Base-by-base conservation (phyloP, 1,284 basidiomycete species). In the Trametes polyzona region DNA sequence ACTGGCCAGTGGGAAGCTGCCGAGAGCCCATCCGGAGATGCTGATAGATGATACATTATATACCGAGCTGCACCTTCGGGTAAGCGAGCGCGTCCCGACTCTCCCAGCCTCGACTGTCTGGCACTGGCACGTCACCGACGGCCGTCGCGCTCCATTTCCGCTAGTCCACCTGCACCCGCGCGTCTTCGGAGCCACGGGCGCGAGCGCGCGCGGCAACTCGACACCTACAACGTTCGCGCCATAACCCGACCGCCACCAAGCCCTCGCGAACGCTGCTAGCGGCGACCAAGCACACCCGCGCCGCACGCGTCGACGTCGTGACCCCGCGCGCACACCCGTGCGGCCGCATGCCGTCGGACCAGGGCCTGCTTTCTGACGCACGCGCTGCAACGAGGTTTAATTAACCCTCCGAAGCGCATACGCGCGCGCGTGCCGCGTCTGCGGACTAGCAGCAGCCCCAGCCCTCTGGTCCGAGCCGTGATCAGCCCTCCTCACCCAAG, bases 381-480 rank as follows among this genome's bases (percentile, higher is more conserved):
- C 44, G 49, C 49, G 52, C 49, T 59, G 52, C 49, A 59, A 59
- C 35, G 57, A 59, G 57, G 52, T 59, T 59, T 59, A 59, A 59
- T 59, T 55, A 43, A 59, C 57, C 44, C 46, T 51, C 21, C 53
- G 57, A 55, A 59, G 57, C 57, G 44, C 29, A 26, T 47, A 47
- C 37, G 29, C 44, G 52, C 44, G 52, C 46, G 43, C 39, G 42
- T 46, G 33, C 42, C 48, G 48, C 39, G 39, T 41, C 48, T 50
- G 39, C 48, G 46, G 48, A 30, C 33, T 12, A 41, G 29, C 40
- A 33, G 40, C 39, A 50, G n/a, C 29, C 21, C 30, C 29, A 35
- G 46, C 2, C 32, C 32, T 10, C 33, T 42, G 32, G 29, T 19
- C 29, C 41, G 36, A 17, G 36, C 17, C 41, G 24, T 29, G 41